Evolutionary conservation across 495 filamentous ascomycete species (phyloP).

Genomic region (Trichoderma parareesei): DNA sequence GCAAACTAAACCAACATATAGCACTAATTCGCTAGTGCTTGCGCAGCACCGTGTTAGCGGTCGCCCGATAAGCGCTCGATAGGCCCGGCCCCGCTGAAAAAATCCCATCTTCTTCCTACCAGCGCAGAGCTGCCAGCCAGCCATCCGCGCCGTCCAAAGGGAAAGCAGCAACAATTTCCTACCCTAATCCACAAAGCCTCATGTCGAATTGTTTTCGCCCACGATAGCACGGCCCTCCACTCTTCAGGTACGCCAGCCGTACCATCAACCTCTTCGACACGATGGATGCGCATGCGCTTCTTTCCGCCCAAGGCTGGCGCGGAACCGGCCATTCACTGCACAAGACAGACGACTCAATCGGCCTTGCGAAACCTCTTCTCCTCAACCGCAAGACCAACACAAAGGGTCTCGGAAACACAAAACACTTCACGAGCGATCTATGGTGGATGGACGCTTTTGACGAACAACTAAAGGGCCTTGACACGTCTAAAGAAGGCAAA

Average conservation of each 20-base stretch:
- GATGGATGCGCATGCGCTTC: slow-evolving; percentile 64
- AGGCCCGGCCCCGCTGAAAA: not conserved
- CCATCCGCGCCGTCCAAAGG: not conserved
- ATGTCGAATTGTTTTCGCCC: not conserved
- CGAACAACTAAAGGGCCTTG: slow-evolving; percentile 63
- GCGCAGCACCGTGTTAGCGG: not conserved
- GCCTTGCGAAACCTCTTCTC: slow-evolving; percentile 60
- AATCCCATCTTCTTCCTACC: not conserved
- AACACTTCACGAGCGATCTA: slow-evolving; percentile 57
- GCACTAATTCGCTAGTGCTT: not conserved
- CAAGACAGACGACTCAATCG: slow-evolving; percentile 52
- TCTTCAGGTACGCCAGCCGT: not conserved
- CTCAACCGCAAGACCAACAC: slow-evolving; percentile 61
- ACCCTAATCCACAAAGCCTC: not conserved
- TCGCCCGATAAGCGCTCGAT: slow-evolving; percentile 1
- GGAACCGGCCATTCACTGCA: slow-evolving; percentile 69
- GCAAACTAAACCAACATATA: not conserved
- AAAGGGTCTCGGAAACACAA: slow-evolving; percentile 58
- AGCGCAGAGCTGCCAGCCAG: not conserved
- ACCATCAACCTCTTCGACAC: not conserved
- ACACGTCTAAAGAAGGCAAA: slow-evolving; percentile 40
- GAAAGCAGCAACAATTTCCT: not conserved
- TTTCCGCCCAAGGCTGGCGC: slow-evolving; percentile 71
- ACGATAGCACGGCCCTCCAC: no score
- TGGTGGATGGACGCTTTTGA: slow-evolving; percentile 83